Percentiles rank a stretch among this genome's conserved stretches.
Conservation (phyloP, 1,284 basidiomycete genomes). For the Taiwanofungus camphoratus region DNA sequence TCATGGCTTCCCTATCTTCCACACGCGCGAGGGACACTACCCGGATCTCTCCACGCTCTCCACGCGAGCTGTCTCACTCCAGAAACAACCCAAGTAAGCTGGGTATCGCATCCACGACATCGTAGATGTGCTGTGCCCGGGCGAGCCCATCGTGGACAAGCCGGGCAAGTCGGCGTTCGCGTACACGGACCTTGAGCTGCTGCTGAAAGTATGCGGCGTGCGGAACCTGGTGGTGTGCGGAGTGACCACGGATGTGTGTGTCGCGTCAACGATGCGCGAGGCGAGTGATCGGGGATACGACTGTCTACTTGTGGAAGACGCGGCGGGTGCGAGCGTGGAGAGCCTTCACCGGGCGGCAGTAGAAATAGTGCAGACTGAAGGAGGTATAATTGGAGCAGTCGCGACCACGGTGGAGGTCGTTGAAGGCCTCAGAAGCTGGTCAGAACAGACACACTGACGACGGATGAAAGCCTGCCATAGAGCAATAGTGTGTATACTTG, state of each 20-base stretch:
- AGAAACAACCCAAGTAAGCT: conserved; percentile 4
- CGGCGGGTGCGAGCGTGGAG: conserved; percentile 2
- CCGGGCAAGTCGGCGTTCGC: conserved; percentile 9
- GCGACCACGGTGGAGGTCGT: conserved; percentile 3
- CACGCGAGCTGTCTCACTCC: conserved; percentile 7
- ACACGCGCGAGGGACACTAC: conserved; percentile 12
- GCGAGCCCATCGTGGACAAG: conserved; percentile 11
- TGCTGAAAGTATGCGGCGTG: conserved; percentile 7
- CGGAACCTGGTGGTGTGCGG: conserved; percentile 7
- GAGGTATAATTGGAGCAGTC: conserved; percentile 8
- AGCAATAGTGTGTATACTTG: too few species aligned
- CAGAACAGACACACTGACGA: too few species aligned
- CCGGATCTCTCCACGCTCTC: conserved; percentile 10
- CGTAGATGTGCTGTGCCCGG: conserved; percentile 7
- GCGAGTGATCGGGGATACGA: conserved; percentile 9
- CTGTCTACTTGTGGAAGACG: conserved; percentile 8
- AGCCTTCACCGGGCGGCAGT: conserved; percentile 1
- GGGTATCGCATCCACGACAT: conserved; percentile 10
- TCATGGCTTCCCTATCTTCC: conserved; percentile 6
- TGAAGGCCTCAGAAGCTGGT: too few species aligned
- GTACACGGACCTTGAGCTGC: conserved; percentile 10
- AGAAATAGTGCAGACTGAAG: conserved; percentile 3
- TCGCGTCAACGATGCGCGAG: conserved; percentile 10
- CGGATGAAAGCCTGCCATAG: too few species aligned
- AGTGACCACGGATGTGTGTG: conserved; percentile 12